Evolutionary conservation across 495 filamentous ascomycete genomes (phyloP).

Genomic region (Penicillium samsonianum): DNA sequence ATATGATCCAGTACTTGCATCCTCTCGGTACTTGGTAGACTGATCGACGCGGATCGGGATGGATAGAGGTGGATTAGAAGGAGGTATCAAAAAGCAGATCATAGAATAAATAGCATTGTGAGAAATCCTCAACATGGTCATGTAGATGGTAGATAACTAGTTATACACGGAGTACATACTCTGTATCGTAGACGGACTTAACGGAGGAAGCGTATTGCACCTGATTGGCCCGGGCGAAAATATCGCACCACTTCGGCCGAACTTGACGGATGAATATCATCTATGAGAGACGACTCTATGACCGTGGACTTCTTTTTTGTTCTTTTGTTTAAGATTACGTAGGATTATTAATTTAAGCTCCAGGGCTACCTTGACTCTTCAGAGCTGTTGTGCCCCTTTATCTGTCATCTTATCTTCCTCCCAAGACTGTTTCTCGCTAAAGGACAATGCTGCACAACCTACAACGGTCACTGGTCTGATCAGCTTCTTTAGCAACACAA

Average conservation of each 20-base stretch:
- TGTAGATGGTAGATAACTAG: not conserved
- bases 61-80: not conserved
- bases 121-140: not conserved
- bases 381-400: not conserved
- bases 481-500: not conserved
- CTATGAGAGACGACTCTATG: not conserved
- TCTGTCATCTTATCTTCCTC: not conserved
- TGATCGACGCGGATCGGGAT: not conserved
- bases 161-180: too few relatives aligned
- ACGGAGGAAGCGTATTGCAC: not conserved
- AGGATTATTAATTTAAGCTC: not conserved
- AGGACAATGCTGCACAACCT: not conserved
- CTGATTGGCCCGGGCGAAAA: slow-evolving; percentile 10
- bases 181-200: not conserved
- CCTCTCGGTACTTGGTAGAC: slow-evolving; percentile 34
- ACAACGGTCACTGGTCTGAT: not conserved
- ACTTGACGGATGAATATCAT: slow-evolving; percentile 25
- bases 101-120: not conserved
- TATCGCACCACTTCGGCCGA: slow-evolving; percentile 21
- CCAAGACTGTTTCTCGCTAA: not conserved
- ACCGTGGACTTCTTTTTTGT: not conserved
- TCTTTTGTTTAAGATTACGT: not conserved
- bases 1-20: slow-evolving; percentile 37
- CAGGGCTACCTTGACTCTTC: not conserved
- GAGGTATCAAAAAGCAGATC: not conserved